Percentiles rank a stretch among this genome's conserved stretches.
These are phyloP conservation scores for Cyphellophora europaea DNA, from an alignment of 2,329 filamentous ascomycete species.

Conservation along the genomic window DNA sequence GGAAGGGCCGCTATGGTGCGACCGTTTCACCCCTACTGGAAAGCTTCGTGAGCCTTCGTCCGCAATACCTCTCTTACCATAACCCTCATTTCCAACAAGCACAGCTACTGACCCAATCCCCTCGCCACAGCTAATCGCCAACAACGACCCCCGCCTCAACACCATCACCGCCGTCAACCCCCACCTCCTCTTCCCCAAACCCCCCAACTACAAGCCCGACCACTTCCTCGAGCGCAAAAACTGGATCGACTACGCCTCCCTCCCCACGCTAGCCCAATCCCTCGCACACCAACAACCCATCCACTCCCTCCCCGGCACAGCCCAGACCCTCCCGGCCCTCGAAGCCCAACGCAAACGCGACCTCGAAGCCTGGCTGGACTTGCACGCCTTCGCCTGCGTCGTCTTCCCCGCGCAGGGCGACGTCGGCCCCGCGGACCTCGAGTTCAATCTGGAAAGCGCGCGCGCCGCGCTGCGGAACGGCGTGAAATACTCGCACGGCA, in stretches of 20 bases:
- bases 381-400: conserved; percentile 32
- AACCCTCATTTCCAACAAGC: no score
- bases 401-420: conserved; percentile 44
- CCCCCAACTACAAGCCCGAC: conserved; percentile 12
- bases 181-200: conserved; percentile 26
- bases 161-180: not conserved
- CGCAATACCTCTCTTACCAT: no score
- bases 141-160: not conserved
- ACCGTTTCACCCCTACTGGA: no score
- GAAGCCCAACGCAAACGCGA: conserved; percentile 33
- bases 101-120: no score
- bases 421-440: conserved; percentile 39
- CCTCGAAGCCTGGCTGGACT: conserved; percentile 44
- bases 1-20: no score
- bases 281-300: conserved; percentile 22
- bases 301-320: conserved; percentile 32
- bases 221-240: not conserved
- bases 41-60: no score
- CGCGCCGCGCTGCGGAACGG: conserved; percentile 39
- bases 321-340: conserved; percentile 26
- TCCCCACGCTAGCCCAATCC: conserved; percentile 35
- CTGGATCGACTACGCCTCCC: conserved; percentile 9
- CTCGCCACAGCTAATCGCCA: no score
- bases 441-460: conserved; percentile 25
- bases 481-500: conserved; percentile 46